phyloP scores from a whole-genome alignment of 129 eudicot genomes.

The Centella asiatica region DNA sequence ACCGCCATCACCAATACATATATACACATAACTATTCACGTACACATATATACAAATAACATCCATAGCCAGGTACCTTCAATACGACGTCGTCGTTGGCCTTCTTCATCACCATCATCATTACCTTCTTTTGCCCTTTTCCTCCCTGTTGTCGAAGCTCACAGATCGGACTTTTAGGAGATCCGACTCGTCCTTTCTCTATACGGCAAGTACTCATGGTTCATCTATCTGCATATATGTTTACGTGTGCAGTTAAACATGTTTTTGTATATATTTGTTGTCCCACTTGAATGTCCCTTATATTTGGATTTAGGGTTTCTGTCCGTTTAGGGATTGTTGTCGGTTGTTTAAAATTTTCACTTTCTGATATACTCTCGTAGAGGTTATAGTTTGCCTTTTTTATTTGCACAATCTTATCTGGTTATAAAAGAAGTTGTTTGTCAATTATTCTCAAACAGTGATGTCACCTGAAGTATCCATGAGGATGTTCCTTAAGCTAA shows the following conservation, averaged over 20 bases:
- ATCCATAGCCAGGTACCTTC: not conserved
- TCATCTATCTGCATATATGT: too few species aligned
- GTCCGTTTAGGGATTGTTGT: too few species aligned
- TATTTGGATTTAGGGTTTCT: too few species aligned
- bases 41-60: not conserved
- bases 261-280: not conserved
- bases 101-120: too few species aligned
- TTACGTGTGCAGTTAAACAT: not conserved
- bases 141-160: not conserved
- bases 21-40: not conserved
- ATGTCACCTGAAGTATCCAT: not conserved
- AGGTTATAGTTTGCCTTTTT: too few species aligned
- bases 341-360: too few species aligned
- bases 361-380: too few species aligned
- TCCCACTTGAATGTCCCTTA: too few species aligned
- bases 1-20: slow-evolving; percentile 1
- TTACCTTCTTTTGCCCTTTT: not conserved
- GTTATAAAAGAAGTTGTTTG: not conserved
- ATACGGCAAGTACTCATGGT: slow-evolving; percentile 6
- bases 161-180: slow-evolving; percentile 16
- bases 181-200: slow-evolving; percentile 8
- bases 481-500: not conserved
- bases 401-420: not conserved
- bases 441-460: not conserved
- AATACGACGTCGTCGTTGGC: not conserved